Conservation (phyloP, 176 grass and related monocot species). For the Carex pumila region DNA sequence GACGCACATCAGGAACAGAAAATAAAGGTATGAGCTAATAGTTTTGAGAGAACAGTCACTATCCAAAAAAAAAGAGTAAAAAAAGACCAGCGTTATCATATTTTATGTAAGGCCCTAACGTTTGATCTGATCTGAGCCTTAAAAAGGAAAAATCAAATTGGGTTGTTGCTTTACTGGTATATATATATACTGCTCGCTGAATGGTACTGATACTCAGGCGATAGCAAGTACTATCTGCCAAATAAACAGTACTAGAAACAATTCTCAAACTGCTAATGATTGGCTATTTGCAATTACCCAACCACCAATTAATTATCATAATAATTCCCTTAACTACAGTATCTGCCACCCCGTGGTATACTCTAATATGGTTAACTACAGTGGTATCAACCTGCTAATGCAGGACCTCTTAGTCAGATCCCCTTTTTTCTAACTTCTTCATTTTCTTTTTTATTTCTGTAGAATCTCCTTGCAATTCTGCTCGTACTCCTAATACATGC, state of each 20-base stretch:
- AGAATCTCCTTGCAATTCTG: constrained; percentile 60
- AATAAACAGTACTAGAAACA: neutral
- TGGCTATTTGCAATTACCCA: neutral
- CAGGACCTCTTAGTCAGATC: neutral
- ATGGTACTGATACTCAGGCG: neutral
- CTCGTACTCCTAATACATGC: constrained; percentile 48
- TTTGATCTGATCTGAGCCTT: neutral
- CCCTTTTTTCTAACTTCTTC: neutral
- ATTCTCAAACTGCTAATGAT: neutral
- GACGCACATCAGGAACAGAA: neutral
- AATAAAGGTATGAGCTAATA: neutral
- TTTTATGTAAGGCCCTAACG: neutral
- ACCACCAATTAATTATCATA: neutral
- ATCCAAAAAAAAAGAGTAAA: neutral
- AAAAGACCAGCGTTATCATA: neutral
- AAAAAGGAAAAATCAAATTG: neutral
- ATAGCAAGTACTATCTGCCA: neutral
- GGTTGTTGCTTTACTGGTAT: neutral
- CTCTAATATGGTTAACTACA: neutral
- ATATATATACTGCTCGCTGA: neutral
- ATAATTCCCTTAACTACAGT: neutral
- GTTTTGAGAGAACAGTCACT: neutral
- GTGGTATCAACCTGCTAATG: neutral
- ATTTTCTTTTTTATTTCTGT: constrained; percentile 13
- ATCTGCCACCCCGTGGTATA: neutral